Evolutionary conservation across 768 basidiomycete species (phyloP).

Genomic region (Lepiota subincarnata): DNA sequence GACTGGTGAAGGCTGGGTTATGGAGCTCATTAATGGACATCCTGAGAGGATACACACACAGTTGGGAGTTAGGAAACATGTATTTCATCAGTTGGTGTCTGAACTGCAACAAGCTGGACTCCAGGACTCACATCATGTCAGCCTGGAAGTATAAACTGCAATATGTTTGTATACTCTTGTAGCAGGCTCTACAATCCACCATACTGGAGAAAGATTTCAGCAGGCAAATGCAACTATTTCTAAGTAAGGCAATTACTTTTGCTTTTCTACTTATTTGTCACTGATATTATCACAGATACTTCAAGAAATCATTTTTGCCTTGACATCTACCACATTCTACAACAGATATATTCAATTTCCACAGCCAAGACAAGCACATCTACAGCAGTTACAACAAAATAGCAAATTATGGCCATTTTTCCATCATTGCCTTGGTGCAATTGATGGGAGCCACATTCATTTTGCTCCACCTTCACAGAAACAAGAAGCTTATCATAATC

Average conservation of each 20-base stretch:
- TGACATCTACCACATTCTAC: slow-evolving; percentile 12
- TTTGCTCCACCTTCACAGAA: slow-evolving; percentile 14
- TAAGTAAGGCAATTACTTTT: not conserved
- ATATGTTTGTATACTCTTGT: slow-evolving; percentile 6
- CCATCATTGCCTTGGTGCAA: slow-evolving; percentile 24
- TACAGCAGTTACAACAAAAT: slow-evolving; percentile 17
- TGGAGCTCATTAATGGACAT: slow-evolving; percentile 7
- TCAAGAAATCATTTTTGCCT: slow-evolving; percentile 12
- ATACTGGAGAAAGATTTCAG: slow-evolving; percentile 9
- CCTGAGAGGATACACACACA: not conserved
- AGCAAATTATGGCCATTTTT: slow-evolving; percentile 29
- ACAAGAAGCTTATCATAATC: slow-evolving; percentile 13
- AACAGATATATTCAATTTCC: slow-evolving; percentile 10
- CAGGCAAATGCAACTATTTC: slow-evolving; percentile 2
- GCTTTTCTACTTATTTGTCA: not conserved
- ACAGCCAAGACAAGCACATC: slow-evolving; percentile 12
- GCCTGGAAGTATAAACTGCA: slow-evolving; percentile 5
- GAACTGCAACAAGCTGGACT: not conserved
- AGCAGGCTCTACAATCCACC: slow-evolving; percentile 2
- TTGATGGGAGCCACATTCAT: slow-evolving; percentile 27
- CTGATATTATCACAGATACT: not conserved
- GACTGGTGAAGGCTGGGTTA: slow-evolving; percentile 6
- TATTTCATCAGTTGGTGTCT: not conserved
- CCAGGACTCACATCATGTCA: not conserved
- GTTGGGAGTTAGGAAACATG: not conserved